phyloP scores from a whole-genome alignment of 495 filamentous ascomycete species.

The Penicillium alfredii region DNA sequence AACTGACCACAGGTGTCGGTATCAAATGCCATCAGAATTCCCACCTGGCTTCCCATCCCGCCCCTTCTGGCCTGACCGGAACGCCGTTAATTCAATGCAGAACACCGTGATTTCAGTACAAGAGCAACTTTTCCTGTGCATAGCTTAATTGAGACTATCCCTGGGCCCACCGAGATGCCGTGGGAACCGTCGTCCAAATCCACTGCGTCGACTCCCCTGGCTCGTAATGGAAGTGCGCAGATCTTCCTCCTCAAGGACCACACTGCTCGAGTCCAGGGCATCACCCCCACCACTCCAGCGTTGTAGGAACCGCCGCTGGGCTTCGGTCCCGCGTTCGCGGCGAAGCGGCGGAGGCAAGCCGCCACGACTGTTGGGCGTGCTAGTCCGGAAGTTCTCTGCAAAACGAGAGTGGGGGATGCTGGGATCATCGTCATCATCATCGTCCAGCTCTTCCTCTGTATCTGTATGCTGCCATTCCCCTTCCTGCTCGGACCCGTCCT shows the following conservation, averaged over 20 bases:
- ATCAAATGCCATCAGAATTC: no score
- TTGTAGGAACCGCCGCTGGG: conserved; percentile 39
- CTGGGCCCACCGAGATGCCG: conserved; percentile 34
- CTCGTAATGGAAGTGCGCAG: conserved; percentile 39
- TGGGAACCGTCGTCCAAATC: conserved; percentile 32
- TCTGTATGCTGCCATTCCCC: conserved; percentile 69
- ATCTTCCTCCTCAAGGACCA: conserved; percentile 39
- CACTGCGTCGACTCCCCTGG: conserved; percentile 34
- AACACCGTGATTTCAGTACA: no score
- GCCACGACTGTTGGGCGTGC: conserved; percentile 32
- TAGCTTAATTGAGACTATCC: conserved; percentile 39
- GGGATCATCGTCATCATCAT: conserved; percentile 33
- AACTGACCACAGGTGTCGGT: no score
- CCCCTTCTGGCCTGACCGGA: no score
- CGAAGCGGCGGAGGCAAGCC: conserved; percentile 28
- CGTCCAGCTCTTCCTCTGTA: conserved; percentile 64
- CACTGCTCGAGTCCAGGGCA: conserved; percentile 36
- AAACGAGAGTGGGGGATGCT: conserved; percentile 25
- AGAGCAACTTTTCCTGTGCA: no score
- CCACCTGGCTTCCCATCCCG: no score
- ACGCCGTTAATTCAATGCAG: no score
- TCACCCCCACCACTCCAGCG: conserved; percentile 45
- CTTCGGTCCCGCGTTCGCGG: conserved; percentile 32
- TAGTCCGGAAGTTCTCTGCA: conserved; percentile 31
- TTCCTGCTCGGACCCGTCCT: conserved; percentile 25